These are phyloP conservation scores for Umbelopsis sp. DNA, from an alignment of 192 early-diverging fungal species.

Conservation along the genomic window DNA sequence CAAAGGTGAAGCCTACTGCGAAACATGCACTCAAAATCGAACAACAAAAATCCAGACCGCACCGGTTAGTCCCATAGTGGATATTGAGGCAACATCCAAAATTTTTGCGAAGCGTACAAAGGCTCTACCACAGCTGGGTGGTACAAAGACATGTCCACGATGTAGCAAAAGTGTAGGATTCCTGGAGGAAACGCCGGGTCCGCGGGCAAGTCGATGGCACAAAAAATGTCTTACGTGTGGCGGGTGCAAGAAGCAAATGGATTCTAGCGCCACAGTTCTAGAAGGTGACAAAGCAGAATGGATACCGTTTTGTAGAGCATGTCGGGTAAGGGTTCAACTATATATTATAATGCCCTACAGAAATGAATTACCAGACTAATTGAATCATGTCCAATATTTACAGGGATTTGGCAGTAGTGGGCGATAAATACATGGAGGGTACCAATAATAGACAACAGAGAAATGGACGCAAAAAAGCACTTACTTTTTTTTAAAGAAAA, in stretches of 20 bases:
- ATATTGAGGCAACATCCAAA: constrained; percentile 25
- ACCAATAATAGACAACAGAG: not conserved
- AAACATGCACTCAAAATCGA: constrained; percentile 36
- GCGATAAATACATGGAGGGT: not conserved
- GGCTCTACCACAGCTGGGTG: constrained; percentile 49
- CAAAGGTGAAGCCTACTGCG: constrained; percentile 45
- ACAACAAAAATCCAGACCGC: constrained; percentile 7
- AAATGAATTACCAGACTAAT: not conserved
- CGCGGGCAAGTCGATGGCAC: constrained; percentile 52
- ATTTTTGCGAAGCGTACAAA: constrained; percentile 41
- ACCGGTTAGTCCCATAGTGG: constrained; percentile 18
- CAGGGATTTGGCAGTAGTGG: not conserved
- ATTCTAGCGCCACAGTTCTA: constrained; percentile 46
- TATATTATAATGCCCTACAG: not conserved
- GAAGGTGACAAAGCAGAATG: constrained; percentile 33
- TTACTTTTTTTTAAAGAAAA: no score
- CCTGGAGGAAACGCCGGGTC: constrained; percentile 53
- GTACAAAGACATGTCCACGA: constrained; percentile 45
- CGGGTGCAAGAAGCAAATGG: constrained; percentile 50
- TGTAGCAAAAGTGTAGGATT: constrained; percentile 47
- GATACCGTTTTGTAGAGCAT: constrained; percentile 47
- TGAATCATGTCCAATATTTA: not conserved
- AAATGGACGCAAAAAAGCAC: no score
- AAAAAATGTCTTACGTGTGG: constrained; percentile 54
- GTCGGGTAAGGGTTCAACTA: constrained; percentile 45